Evolutionary conservation across 2,329 filamentous ascomycete genomes (phyloP).

Genomic region (Cladosporium oxysporum): DNA sequence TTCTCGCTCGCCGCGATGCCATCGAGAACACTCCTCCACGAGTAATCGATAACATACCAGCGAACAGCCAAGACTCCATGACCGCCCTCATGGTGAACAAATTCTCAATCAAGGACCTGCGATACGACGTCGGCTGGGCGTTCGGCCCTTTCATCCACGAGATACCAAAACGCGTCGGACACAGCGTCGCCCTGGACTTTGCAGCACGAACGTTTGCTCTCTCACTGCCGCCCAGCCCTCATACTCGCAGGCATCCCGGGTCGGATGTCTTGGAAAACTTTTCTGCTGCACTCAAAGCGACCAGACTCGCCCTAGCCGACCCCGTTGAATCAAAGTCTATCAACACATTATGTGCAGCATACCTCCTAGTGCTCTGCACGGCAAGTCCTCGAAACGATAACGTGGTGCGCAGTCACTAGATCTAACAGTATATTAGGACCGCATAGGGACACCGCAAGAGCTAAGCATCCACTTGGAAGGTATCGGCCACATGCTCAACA

Average conservation of each 20-base stretch:
- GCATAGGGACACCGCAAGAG: not conserved
- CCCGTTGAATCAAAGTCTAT: slow-evolving; percentile 1
- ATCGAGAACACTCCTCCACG: not conserved
- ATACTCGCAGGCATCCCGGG: not conserved
- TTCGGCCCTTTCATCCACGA: slow-evolving; percentile 21
- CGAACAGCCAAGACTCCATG: not conserved
- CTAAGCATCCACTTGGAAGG: slow-evolving; percentile 1
- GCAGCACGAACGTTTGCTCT: slow-evolving; percentile 14
- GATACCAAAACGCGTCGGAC: slow-evolving; percentile 18
- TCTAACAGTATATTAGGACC: not conserved
- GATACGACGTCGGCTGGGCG: slow-evolving; percentile 18
- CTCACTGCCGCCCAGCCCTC: slow-evolving; percentile 1
- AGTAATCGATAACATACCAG: not conserved
- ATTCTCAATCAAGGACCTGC: slow-evolving; percentile 11
- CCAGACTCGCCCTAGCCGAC: not conserved
- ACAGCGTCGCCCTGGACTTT: slow-evolving; percentile 21
- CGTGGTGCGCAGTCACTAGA: no score
- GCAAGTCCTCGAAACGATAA: not conserved
- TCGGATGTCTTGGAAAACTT: slow-evolving; percentile 2
- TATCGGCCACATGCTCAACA: slow-evolving; percentile 7
- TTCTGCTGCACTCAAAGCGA: slow-evolving; percentile 6
- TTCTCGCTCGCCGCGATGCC: not conserved
- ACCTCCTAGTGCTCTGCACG: slow-evolving; percentile 4
- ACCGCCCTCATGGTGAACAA: slow-evolving; percentile 10
- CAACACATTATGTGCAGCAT: slow-evolving; percentile 9